Conservation (phyloP, 2,329 filamentous ascomycete species). For the Neopestalotiopsis rosae region DNA sequence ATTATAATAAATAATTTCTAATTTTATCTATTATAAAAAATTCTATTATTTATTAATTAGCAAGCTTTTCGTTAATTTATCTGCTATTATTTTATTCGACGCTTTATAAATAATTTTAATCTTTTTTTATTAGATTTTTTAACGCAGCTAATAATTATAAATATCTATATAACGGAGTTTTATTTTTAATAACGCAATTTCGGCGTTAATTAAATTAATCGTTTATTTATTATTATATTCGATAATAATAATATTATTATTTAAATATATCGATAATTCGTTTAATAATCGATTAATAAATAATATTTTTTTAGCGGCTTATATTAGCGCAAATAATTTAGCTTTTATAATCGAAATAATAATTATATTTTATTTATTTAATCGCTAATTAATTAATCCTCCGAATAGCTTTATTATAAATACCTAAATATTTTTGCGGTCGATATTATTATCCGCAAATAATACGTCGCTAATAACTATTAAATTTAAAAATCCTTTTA, state of each 20-base stretch:
- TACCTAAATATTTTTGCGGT: neutral
- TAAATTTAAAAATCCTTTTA: neutral
- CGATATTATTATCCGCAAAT: neutral
- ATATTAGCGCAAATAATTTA: neutral
- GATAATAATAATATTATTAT: neutral
- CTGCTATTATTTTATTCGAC: neutral
- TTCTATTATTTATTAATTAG: neutral
- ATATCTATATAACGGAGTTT: neutral
- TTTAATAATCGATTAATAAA: neutral
- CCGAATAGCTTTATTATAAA: neutral
- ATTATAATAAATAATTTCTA: neutral
- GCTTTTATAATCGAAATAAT: neutral
- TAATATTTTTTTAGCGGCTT: neutral
- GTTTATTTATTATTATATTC: neutral
- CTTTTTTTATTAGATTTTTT: neutral
- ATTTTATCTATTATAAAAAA: neutral
- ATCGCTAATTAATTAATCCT: neutral
- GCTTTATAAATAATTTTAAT: neutral
- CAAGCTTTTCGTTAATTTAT: neutral
- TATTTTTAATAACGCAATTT: neutral
- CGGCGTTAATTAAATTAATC: neutral
- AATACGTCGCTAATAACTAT: neutral
- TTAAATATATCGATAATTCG: neutral
- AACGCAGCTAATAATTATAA: neutral
- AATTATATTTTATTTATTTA: neutral